Evolutionary conservation across 306 rosid genomes (phyloP).

Genomic region (Gastrolobium villosum): DNA sequence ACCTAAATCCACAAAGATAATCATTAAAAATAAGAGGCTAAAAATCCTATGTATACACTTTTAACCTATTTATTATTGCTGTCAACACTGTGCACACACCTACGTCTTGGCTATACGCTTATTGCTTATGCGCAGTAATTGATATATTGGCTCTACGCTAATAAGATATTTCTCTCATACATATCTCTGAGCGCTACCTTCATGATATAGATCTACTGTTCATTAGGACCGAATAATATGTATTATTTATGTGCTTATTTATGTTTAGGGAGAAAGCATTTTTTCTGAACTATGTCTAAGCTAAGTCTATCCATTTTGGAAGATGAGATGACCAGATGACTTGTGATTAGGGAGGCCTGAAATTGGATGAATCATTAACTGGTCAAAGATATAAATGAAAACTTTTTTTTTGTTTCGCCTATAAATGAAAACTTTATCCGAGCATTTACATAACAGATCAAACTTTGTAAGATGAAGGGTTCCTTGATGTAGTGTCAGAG

Average conservation of each 20-base stretch:
- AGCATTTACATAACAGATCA: background rate
- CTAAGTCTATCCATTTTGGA: background rate
- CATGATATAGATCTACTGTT: no score
- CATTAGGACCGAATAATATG: background rate
- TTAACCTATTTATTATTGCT: no score
- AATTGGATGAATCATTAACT: constrained; percentile 17
- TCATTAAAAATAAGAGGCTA: no score
- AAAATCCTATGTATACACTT: no score
- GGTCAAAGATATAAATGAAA: background rate
- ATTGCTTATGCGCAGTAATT: no score
- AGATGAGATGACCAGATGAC: background rate
- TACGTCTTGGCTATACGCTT: no score
- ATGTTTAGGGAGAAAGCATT: background rate
- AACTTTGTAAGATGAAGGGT: constrained; percentile 16
- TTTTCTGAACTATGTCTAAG: background rate
- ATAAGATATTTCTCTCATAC: no score
- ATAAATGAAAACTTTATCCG: background rate
- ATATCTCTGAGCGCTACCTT: no score
- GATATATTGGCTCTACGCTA: no score
- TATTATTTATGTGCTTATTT: background rate
- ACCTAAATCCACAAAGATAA: no score
- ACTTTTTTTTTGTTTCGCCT: no score
- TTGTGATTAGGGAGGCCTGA: background rate
- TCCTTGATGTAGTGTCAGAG: constrained; percentile 5
- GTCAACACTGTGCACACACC: no score